phyloP scores from a whole-genome alignment of 257 asterid genomes.

The Pogostemon cablin region DNA sequence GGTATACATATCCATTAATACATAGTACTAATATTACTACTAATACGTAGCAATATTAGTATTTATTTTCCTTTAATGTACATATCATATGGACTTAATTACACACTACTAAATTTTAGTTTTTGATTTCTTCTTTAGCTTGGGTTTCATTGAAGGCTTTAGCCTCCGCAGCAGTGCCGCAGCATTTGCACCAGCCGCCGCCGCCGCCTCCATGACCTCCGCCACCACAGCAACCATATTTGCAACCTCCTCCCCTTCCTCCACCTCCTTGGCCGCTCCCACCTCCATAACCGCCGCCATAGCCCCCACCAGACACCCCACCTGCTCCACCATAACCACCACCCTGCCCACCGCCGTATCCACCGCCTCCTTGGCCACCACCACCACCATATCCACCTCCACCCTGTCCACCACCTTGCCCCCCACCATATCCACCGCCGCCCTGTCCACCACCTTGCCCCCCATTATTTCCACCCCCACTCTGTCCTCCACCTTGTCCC shows the following conservation, averaged over 20 bases:
- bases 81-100: neutral
- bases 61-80: constrained; percentile 4
- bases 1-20: no score
- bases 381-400: neutral
- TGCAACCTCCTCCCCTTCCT: neutral
- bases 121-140: constrained; percentile 29
- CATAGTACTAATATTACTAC: no score
- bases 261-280: neutral
- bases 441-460: neutral
- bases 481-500: constrained; percentile 6
- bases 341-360: constrained; percentile 5
- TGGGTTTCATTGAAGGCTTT: constrained; percentile 28
- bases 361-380: neutral
- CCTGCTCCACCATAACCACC: neutral
- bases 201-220: neutral
- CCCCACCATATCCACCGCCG: constrained; percentile 25
- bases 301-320: neutral
- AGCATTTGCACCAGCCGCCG: constrained; percentile 14
- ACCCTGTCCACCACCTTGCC: neutral
- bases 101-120: neutral
- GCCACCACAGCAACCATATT: neutral
- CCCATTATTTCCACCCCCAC: constrained; percentile 10
- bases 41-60: neutral
- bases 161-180: constrained; percentile 34
- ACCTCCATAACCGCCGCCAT: neutral